Evolutionary conservation across 108 stramenopile species (phyloP), one percentile per base, ranked within the genome.

Genomic region (Skeletonema tropicum): DNA sequence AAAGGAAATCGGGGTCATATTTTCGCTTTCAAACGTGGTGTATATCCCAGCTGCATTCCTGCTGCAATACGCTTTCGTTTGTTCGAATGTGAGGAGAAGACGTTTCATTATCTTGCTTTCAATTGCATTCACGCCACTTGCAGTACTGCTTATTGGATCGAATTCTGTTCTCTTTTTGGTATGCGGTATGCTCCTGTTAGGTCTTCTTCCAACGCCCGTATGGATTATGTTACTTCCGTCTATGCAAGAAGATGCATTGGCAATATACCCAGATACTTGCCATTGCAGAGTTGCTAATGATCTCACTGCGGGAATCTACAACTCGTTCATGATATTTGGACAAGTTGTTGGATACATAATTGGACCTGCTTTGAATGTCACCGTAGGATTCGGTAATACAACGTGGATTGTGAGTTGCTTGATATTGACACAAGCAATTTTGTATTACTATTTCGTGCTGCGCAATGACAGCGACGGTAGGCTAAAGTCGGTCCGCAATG

Each of bases 231-330:
- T 82, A 31, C 58, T 82, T 21, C 81, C 81, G 7, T 63, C 60
- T 6, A 82, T 82, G 74, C 81, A 82, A 57, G 81, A 82, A 21
- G 74, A 76, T 67, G 60, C 70, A 5, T 62, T 58, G 57, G 67
- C 15, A 19, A 32, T 76, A 35, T 75, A 66, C 60, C 62, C 70
- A 14, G n/a, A n/a, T n/a, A n/a, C n/a, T 61, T 13, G 23, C 3
- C 55, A 67, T 29, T 58, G 60, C 38, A 48, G 42, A 30, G 57
- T 75, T 14, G 49, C 5, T 21, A 82, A 82, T 68, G 75, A 82
- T 68, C 14, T 82, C 3, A 76, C 75, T 4, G 81, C 81, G 9
- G 73, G 73, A 38, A 72, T 82, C 14, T 82, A 75, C 71, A 82
- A 82, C 35, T 63, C 63, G n/a, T 82, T 75, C 52, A 75, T 82